Evolutionary conservation across 2,329 filamentous ascomycete genomes (phyloP).

Genomic region (Phialophora expanda): DNA sequence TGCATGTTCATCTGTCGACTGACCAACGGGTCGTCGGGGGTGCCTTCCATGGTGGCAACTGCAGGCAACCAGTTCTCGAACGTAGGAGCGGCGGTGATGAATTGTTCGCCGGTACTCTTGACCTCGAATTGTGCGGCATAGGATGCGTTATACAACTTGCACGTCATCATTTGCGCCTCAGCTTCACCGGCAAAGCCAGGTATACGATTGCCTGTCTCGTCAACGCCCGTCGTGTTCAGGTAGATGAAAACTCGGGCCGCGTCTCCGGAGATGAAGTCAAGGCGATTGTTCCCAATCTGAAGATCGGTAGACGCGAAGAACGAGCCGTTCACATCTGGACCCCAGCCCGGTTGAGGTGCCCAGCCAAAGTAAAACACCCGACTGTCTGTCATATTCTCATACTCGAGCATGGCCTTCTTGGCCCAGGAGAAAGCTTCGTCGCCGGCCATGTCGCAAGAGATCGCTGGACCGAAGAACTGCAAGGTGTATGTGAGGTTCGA

Average conservation of each 20-base stretch:
- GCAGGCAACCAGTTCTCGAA: constrained; percentile 28
- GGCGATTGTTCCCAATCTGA: constrained; percentile 22
- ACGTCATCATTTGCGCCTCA: constrained; percentile 26
- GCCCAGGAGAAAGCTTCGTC: constrained; percentile 21
- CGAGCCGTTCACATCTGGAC: constrained; percentile 23
- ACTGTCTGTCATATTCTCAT: constrained; percentile 18
- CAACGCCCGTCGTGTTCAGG: constrained; percentile 26
- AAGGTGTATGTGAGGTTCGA: constrained; percentile 25
- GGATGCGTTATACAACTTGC: constrained; percentile 25
- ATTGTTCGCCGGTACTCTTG: constrained; percentile 22
- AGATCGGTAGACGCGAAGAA: constrained; percentile 24
- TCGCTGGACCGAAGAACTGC: constrained; percentile 24
- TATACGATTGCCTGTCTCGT: constrained; percentile 7
- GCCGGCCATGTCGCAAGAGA: constrained; percentile 20
- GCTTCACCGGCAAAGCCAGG: constrained; percentile 3
- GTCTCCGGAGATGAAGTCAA: constrained; percentile 21
- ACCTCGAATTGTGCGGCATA: constrained; percentile 25
- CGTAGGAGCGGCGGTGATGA: constrained; percentile 8
- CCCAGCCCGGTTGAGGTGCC: constrained; percentile 25
- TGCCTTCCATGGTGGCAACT: constrained; percentile 14
- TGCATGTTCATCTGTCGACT: constrained; percentile 29
- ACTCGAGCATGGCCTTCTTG: constrained; percentile 21
- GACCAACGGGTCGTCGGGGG: constrained; percentile 7
- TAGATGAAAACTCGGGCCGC: constrained; percentile 23
- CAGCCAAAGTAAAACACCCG: constrained; percentile 24